phyloP scores from a whole-genome alignment of 257 asterid genomes.

The Mitragyna speciosa region DNA sequence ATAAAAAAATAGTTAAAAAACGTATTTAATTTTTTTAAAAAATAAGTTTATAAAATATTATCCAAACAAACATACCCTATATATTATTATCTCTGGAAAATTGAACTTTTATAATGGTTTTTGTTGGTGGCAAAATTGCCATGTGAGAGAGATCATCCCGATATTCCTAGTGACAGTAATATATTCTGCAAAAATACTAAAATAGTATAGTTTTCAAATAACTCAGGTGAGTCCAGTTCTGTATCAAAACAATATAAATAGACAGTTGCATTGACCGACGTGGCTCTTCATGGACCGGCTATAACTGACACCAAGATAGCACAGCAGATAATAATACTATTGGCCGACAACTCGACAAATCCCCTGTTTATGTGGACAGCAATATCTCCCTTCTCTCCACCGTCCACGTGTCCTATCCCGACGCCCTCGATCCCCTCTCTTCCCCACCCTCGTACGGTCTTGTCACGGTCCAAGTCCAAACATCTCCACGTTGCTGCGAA shows the following conservation, averaged over 20 bases:
- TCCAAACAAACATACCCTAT: too few relatives aligned
- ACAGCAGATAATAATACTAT: conserved; percentile 24
- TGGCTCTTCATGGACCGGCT: conserved; percentile 29
- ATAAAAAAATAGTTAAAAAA: too few relatives aligned
- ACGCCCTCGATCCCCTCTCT: conserved; percentile 6
- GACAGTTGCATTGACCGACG: conserved; percentile 12
- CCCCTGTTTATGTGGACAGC: conserved; percentile 31
- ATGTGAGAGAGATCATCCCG: too few relatives aligned
- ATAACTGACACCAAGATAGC: conserved; percentile 33
- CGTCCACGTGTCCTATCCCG: conserved; percentile 21
- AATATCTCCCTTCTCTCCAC: conserved; percentile 1
- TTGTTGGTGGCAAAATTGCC: too few relatives aligned
- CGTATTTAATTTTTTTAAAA: too few relatives aligned
- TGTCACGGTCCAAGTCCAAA: conserved; percentile 2
- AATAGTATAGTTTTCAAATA: too few relatives aligned
- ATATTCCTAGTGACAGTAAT: too few relatives aligned
- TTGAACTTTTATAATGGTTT: too few relatives aligned
- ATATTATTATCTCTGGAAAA: too few relatives aligned
- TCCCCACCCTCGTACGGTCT: conserved; percentile 18
- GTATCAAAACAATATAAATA: background rate
- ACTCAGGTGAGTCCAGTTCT: background rate
- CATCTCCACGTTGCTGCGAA: background rate
- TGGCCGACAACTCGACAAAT: conserved; percentile 50
- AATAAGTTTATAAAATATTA: too few relatives aligned
- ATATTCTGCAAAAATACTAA: too few relatives aligned